phyloP scores from a whole-genome alignment of 768 basidiomycete species.

The Suillus subalutaceus region DNA sequence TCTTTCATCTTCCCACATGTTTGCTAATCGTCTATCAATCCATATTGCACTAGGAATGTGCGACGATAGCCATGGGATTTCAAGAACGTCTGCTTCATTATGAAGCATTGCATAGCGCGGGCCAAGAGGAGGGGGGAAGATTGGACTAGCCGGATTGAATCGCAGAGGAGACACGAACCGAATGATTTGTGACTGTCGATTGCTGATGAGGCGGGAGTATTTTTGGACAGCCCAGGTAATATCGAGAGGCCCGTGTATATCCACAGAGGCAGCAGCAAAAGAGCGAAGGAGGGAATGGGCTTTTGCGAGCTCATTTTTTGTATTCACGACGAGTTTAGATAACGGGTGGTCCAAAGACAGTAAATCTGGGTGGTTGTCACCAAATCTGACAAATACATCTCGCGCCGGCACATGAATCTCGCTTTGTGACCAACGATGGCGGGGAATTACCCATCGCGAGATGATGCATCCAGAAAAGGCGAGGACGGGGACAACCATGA shows the following conservation, averaged over 20 bases:
- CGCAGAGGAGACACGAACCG: slow-evolving; percentile 1
- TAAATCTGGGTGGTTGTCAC: background rate
- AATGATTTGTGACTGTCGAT: background rate
- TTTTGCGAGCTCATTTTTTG: background rate
- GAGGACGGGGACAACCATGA: background rate
- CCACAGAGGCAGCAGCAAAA: background rate
- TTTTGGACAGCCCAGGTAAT: background rate
- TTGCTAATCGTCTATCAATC: slow-evolving; percentile 2
- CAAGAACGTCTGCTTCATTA: background rate
- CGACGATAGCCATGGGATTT: background rate
- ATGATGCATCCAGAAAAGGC: background rate
- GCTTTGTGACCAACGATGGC: background rate
- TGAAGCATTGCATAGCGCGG: background rate
- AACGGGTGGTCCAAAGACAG: background rate
- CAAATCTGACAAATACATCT: background rate
- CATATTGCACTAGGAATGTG: background rate
- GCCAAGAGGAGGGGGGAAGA: background rate
- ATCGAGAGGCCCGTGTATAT: background rate
- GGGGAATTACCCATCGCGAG: background rate
- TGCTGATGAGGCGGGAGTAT: background rate
- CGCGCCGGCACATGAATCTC: background rate
- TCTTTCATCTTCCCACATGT: slow-evolving; percentile 1
- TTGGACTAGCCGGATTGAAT: background rate
- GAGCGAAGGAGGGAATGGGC: background rate
- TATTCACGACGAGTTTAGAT: background rate